Base-by-base conservation (phyloP, 768 basidiomycete species). In the Multifurca ochricompacta region DNA sequence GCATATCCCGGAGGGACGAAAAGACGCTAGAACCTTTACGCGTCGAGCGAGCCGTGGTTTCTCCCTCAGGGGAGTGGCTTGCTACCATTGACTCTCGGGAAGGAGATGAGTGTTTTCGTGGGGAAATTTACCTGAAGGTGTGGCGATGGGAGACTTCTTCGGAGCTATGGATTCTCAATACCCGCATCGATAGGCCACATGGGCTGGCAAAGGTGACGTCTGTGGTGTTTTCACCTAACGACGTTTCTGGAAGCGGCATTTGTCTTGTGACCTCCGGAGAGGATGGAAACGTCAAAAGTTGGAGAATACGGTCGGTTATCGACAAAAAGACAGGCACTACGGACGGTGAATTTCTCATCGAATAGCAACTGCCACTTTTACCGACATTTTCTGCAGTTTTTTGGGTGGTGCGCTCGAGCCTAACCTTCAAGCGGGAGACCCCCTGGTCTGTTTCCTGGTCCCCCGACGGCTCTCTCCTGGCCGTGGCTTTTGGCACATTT, bases 111-210 rank as follows among this genome's bases (percentile, higher is more conserved):
- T 74, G 72, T 11, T 82, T 82, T 68, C 81, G 75, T 59, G 72
- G 72, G 25, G 91, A 85, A 69, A 74, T 84, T 28, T 85, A 85
- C 65, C 76, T 99, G 51, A 98, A 98, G 71, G 69, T 97, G 31
- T 99, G 96, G 95, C 73, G 71, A 52, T 95, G 92, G 90, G 80
- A 85, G 64, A 73, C 71, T 39, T 81, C 77, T 59, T 70, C 74
- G 53, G 73, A 74, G 44, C 75, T 70, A 43, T 90, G 84, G 84
- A 73, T 71, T 64, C 76, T 98, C 63, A 93, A 92, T 67, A 94
- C 93, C 13, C 82, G 92, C 48, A 80, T 96, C 56, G 90, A 95
- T 66, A 77, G 81, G 27, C 93, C 95, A 6, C 96, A 98, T 68
- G 88, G 87, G 27, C 64, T 71, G 32, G 68, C 72, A 37, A 75